Evolutionary conservation across 1,284 basidiomycete species (phyloP).

Genomic region (Fomes fomentarius): DNA sequence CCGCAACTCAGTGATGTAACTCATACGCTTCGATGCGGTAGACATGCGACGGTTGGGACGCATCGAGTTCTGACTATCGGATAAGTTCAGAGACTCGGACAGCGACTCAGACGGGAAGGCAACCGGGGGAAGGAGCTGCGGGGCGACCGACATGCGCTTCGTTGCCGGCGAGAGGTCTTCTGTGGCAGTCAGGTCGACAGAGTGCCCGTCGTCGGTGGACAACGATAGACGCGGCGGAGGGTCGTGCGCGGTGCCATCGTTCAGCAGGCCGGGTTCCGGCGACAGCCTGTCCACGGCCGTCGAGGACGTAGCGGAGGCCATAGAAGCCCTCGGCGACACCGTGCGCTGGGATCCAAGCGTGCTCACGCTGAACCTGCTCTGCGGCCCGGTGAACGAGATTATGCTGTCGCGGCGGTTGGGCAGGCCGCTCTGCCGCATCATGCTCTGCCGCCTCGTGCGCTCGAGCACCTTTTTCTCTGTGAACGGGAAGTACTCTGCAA

Average conservation of each 20-base stretch:
- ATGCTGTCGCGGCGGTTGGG: slow-evolving; percentile 38
- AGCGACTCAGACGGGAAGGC: slow-evolving; percentile 78
- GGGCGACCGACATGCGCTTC: slow-evolving; percentile 31
- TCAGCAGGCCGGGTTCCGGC: slow-evolving; percentile 27
- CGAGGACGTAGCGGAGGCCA: slow-evolving; percentile 45
- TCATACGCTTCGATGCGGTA: slow-evolving; percentile 69
- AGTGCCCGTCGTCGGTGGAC: slow-evolving; percentile 49
- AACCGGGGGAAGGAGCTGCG: slow-evolving; percentile 80
- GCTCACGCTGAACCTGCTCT: slow-evolving; percentile 70
- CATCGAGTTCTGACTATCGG: slow-evolving; percentile 37
- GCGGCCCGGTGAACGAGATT: slow-evolving; percentile 40
- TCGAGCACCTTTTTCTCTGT: slow-evolving; percentile 89
- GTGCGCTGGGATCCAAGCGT: slow-evolving; percentile 57
- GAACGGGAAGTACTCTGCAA: slow-evolving; percentile 95
- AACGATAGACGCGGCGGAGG: slow-evolving; percentile 69
- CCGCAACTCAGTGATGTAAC: slow-evolving; percentile 77
- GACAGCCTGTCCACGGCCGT: slow-evolving; percentile 24
- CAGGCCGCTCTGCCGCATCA: slow-evolving; percentile 54
- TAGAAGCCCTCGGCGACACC: slow-evolving; percentile 52
- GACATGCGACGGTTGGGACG: slow-evolving; percentile 45
- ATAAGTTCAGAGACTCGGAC: slow-evolving; percentile 75
- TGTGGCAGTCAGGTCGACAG: slow-evolving; percentile 29
- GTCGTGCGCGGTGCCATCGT: slow-evolving; percentile 33
- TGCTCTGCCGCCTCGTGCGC: slow-evolving; percentile 84
- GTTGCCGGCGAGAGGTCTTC: slow-evolving; percentile 16